These are phyloP conservation scores for Penicillium polonicum DNA, from an alignment of 2,329 filamentous ascomycete species.

Conservation along the genomic window DNA sequence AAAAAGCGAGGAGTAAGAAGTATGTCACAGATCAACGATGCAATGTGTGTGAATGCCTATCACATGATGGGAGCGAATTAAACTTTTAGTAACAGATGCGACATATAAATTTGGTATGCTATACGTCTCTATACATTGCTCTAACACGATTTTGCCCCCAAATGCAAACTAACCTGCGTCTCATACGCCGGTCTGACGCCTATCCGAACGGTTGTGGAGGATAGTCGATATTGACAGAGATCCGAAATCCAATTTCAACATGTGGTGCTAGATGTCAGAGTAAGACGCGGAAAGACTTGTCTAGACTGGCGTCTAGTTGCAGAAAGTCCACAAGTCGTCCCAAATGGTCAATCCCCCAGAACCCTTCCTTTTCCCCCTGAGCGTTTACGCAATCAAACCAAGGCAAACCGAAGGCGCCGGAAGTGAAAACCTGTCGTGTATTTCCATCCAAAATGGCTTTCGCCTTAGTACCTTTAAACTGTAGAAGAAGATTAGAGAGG, in stretches of 20 bases:
- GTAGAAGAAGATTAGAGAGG: neutral
- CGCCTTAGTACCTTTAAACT: conserved; percentile 36
- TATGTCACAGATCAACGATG: neutral
- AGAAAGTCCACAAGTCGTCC: conserved; percentile 55
- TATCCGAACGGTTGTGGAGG: neutral
- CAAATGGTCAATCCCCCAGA: conserved; percentile 62
- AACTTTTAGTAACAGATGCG: neutral
- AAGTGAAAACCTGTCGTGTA: conserved; percentile 51
- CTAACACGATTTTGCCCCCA: too few relatives aligned
- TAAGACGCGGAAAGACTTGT: conserved; percentile 29
- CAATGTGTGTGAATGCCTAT: neutral
- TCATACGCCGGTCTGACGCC: neutral
- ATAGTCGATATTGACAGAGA: neutral
- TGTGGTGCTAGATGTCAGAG: conserved; percentile 16
- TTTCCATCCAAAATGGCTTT: conserved; percentile 50
- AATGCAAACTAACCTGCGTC: neutral
- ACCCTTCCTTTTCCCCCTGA: conserved; percentile 54
- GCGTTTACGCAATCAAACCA: conserved; percentile 59
- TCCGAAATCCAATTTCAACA: neutral
- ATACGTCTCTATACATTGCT: neutral
- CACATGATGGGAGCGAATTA: neutral
- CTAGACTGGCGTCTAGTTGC: conserved; percentile 44
- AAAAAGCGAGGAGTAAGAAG: neutral
- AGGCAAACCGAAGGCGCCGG: conserved; percentile 61
- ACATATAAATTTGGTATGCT: too few relatives aligned